Conservation (phyloP, 495 filamentous ascomycete species). For the Xylaria cubensis region DNA sequence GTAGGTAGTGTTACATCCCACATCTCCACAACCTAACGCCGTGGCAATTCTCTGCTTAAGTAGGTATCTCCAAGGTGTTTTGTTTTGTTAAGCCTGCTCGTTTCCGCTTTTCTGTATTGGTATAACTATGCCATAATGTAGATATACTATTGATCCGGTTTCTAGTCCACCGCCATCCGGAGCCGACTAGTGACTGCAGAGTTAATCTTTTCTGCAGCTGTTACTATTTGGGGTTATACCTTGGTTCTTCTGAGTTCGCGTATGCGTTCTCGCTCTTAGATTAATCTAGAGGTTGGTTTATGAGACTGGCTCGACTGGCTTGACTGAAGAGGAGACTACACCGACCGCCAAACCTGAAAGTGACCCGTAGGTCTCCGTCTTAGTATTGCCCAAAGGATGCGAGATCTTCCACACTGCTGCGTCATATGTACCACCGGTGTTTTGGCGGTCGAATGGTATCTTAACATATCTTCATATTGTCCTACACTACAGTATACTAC, state of each 20-base stretch:
- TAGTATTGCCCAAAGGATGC: constrained; percentile 14
- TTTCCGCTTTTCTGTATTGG: not conserved
- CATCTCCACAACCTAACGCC: constrained; percentile 8
- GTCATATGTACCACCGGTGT: constrained; percentile 2
- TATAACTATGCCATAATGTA: not conserved
- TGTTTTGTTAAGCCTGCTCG: not conserved
- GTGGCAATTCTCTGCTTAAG: not conserved
- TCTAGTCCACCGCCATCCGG: not conserved
- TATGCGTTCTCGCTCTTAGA: not conserved
- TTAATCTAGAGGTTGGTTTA: not conserved
- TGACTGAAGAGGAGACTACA: too few relatives aligned
- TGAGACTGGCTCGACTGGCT: too few relatives aligned
- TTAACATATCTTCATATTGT: not conserved
- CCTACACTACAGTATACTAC: not conserved
- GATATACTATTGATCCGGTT: not conserved
- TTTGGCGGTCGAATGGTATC: constrained; percentile 12
- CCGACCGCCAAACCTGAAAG: not conserved
- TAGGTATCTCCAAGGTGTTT: not conserved
- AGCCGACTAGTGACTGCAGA: not conserved
- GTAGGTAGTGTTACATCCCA: not conserved
- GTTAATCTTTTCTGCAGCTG: not conserved
- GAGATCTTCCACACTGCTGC: constrained; percentile 11
- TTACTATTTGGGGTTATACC: too few relatives aligned
- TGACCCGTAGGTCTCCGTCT: not conserved
- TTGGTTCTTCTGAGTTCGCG: not conserved